A percentile compares a stretch with the other conserved stretches of the same genome.
These are phyloP conservation scores for Lycium barbarum DNA, from an alignment of 257 asterid species.

Conservation along the genomic window DNA sequence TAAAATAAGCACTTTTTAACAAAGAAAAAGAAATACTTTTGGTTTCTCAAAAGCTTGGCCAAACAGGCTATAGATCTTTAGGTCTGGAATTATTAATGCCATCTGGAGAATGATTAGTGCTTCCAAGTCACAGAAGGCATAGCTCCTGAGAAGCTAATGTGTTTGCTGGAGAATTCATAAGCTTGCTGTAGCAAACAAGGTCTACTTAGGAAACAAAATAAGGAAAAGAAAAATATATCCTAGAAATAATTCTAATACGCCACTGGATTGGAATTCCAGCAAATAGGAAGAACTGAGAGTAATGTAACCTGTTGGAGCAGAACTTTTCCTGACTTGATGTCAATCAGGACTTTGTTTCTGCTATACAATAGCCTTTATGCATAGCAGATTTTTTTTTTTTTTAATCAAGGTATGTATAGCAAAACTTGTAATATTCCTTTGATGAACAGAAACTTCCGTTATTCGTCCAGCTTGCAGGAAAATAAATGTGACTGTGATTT, in stretches of 20 bases:
- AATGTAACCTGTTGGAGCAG: not conserved
- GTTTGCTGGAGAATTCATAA: not conserved
- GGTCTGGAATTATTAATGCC: not conserved
- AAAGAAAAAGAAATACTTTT: too few relatives aligned
- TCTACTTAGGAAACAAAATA: not conserved
- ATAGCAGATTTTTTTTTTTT: too few relatives aligned
- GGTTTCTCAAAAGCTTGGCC: too few relatives aligned
- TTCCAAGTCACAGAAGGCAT: constrained; percentile 20
- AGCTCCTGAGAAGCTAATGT: not conserved
- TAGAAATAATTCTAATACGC: not conserved
- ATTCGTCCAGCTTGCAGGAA: not conserved
- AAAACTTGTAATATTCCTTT: not conserved
- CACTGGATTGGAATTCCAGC: not conserved
- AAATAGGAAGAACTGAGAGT: constrained; percentile 2
- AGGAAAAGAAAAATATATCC: not conserved
- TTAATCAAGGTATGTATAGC: not conserved
- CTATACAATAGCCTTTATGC: not conserved
- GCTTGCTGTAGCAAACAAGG: not conserved
- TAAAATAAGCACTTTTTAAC: too few relatives aligned
- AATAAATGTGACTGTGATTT: not conserved
- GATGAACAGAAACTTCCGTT: not conserved
- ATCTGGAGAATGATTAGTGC: not conserved
- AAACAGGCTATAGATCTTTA: not conserved
- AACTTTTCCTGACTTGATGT: constrained; percentile 1
- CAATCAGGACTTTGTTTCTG: not conserved